A percentile compares a stretch with the other conserved stretches of the same genome.
Conservation (phyloP, 352 stramenopile genomes). For the Phytopythium cucurbitacearum region DNA sequence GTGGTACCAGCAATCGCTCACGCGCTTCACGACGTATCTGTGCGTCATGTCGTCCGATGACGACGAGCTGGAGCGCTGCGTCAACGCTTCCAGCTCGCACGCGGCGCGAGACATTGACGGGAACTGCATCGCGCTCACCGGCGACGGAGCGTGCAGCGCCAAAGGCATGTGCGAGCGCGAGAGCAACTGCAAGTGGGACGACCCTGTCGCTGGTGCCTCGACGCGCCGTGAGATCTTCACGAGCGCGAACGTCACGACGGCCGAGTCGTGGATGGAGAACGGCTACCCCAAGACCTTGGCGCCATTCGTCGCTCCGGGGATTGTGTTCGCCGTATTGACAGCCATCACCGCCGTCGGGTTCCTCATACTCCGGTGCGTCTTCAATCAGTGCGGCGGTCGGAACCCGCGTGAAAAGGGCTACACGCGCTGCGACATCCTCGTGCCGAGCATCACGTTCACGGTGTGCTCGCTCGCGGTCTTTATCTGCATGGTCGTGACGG, state of each 20-base stretch:
- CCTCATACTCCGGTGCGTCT: conserved; percentile 66
- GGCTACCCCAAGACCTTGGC: conserved; percentile 69
- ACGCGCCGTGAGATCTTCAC: conserved; percentile 54
- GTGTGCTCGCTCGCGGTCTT: conserved; percentile 70
- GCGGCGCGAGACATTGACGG: conserved; percentile 48
- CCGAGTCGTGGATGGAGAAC: conserved; percentile 58
- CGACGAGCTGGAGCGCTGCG: conserved; percentile 55
- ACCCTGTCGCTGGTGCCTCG: conserved; percentile 31
- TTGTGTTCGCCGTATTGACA: conserved; percentile 68
- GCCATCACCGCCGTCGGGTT: conserved; percentile 53
- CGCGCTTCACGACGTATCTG: conserved; percentile 65
- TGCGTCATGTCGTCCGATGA: conserved; percentile 47
- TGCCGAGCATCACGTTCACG: conserved; percentile 57
- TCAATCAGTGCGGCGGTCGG: conserved; percentile 75
- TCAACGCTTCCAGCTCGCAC: conserved; percentile 32
- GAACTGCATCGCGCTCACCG: conserved; percentile 50
- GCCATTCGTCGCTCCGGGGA: conserved; percentile 61
- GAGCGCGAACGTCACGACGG: conserved; percentile 41
- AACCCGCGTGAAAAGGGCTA: conserved; percentile 77
- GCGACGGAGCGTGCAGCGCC: conserved; percentile 41
- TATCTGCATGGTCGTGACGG: conserved; percentile 71
- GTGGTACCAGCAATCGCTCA: conserved; percentile 70
- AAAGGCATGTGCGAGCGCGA: conserved; percentile 64
- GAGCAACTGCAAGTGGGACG: conserved; percentile 83
- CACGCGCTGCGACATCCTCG: conserved; percentile 70